phyloP scores from a whole-genome alignment of 768 basidiomycete species.

The Agaricus subrufescens region DNA sequence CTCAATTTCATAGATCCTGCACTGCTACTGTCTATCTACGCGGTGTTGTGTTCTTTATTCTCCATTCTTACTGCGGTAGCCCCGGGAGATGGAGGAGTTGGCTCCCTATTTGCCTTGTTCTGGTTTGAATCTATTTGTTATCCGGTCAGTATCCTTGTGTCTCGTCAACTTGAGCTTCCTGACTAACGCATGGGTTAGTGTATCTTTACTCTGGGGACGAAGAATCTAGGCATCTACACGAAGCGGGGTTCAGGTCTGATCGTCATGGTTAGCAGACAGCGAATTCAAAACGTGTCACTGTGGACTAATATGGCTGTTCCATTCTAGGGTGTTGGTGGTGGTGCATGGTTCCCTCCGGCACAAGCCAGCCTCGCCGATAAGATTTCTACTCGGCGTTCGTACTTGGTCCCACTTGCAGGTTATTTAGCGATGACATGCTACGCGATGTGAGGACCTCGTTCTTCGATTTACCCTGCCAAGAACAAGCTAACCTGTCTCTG shows the following conservation, averaged over 20 bases:
- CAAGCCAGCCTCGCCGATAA: conserved; percentile 52
- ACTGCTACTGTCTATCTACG: conserved; percentile 52
- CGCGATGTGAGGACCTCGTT: conserved; percentile 40
- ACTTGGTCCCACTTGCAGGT: conserved; percentile 56
- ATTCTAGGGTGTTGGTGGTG: conserved; percentile 50
- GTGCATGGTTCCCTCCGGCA: conserved; percentile 66
- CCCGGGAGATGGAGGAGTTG: conserved; percentile 50
- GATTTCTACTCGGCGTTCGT: conserved; percentile 46
- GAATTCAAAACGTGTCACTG: conserved; percentile 11
- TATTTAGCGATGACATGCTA: conserved; percentile 56
- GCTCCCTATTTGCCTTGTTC: conserved; percentile 60
- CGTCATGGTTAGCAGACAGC: conserved; percentile 41
- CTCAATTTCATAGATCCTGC: conserved; percentile 65
- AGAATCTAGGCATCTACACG: conserved; percentile 56
- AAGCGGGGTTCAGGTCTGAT: conserved; percentile 60
- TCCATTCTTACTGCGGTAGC: conserved; percentile 45
- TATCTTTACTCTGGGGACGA: conserved; percentile 63
- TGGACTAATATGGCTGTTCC: background rate
- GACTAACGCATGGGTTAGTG: conserved; percentile 24
- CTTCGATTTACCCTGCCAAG: background rate
- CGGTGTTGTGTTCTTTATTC: conserved; percentile 46
- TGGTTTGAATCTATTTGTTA: conserved; percentile 78
- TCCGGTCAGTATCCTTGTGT: conserved; percentile 34
- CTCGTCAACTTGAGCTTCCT: background rate
- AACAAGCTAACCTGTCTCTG: conserved; percentile 4